Base-by-base conservation (phyloP, 2,329 filamentous ascomycete genomes). In the Aspergillus fijiensis region DNA sequence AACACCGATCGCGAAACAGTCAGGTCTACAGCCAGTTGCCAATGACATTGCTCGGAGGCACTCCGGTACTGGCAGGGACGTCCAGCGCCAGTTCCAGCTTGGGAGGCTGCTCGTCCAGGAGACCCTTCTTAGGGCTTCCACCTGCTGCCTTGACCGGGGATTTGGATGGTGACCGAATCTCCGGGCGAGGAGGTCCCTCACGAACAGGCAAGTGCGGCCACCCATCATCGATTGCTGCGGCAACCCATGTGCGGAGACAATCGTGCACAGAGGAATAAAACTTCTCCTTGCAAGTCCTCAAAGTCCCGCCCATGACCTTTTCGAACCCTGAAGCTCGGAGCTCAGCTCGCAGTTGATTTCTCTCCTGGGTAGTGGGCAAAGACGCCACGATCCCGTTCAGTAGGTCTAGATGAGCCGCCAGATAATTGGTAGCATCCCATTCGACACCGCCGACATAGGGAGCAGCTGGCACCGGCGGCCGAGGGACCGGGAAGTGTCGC, bases 351-450 rank as follows among this genome's bases (percentile, higher is more conserved):
- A 98, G 83, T 0, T 78, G 73, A 75, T 96, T 97, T 61, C 95
- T 90, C 60, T 90, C 87, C 25, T 84, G 76, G 2, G 73, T 68
- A 0, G 87, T 88, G 0, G 91, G 89, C 0, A 95, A 84, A 60
- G 89, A 94, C 0, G 94, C 91, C 59, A 98, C 79, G 59, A 98
- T 86, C 31, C 92, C 94, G 71, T 98, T 99, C 69, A 98, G 79
- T 11, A 99, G 87, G 71, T 98, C 95, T 10, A 99, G 83, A 71
- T 99, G 94, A 0, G 90, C 91, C 19, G 94, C 92, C 11, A 98
- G 83, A 74, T 98, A 98, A 76, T 96, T 97, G 10, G 95, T 98
- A 2, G 95, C 95, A 73, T 98, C 95, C 95, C 95, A 98, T 77
- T 99, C 95, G 10, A 98, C 95, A 57, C 95, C 94, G 52, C 95